Base-by-base conservation (phyloP, 768 basidiomycete species). In the Leucocoprinus leucothites region DNA sequence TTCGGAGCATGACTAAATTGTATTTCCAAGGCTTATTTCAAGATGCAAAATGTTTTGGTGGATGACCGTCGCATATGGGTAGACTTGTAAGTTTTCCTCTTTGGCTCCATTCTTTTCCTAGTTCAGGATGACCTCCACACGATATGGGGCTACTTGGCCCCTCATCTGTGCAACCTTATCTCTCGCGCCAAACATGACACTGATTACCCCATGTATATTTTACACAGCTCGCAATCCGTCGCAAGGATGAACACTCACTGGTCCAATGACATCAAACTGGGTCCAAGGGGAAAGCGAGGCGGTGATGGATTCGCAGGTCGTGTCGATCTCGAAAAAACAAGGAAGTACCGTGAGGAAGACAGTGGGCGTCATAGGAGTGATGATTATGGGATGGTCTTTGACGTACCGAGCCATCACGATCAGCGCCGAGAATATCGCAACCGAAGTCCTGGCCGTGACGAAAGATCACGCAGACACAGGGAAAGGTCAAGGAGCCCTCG, bases 51-150 rank as follows among this genome's bases (percentile, higher is more conserved):
- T 63, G 97, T 98, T 0, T 75, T 99, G 9, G 90, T 99, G 11
- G 97, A 99, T 66, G 97, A 99, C 70, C 82, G 94, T 13, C 84
- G 97, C 11, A 98, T 99, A 64, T 98, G 96, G 93, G 96, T 99
- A 59, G 97, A 98, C 71, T 98, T 99, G 89, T 95, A 63, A 58
- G 89, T 78, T 35, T 18, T 53, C 35, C 25, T 48, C 42, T 41
- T 61, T n/a, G 35, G 42, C 45, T 52, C 16, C 35, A 22, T 35
- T 35, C 26, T 46, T n/a, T 16, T 25, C 24, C 51, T 16, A 21
- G 34, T 35, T n/a, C 48, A 25, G n/a, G 34, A 26, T 18, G 36
- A 13, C 31, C 11, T 11, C 31, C 21, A 50, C 35, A 50, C 24
- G n/a, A 50, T 3, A 21, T 18, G 25, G 46, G 28, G 8, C 21